Evolutionary conservation across 1,284 basidiomycete genomes (phyloP).

Genomic region (Cryptococcus hybrid): DNA sequence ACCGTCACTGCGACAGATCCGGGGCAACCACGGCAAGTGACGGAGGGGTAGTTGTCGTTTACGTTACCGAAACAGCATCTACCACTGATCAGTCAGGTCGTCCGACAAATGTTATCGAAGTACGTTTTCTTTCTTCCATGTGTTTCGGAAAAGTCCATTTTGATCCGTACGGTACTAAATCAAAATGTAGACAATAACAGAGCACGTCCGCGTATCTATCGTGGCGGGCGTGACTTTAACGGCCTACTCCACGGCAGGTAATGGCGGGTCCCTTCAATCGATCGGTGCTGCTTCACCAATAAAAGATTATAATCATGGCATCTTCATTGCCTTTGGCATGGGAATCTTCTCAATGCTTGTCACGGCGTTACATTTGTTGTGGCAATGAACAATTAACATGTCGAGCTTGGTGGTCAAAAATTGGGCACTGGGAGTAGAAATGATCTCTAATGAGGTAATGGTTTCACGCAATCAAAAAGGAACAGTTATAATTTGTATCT

Average conservation of each 20-base stretch:
- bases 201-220: slow-evolving; percentile 13
- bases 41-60: slow-evolving; percentile 20
- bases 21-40: slow-evolving; percentile 14
- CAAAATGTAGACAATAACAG: slow-evolving; percentile 11
- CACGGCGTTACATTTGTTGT: not conserved
- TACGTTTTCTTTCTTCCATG: slow-evolving; percentile 1
- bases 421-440: too few relatives aligned
- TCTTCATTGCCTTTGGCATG: not conserved
- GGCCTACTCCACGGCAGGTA: slow-evolving; percentile 11
- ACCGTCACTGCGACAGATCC: slow-evolving; percentile 22
- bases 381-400: too few relatives aligned
- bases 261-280: slow-evolving; percentile 12
- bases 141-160: not conserved
- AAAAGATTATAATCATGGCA: not conserved
- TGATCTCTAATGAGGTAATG: too few relatives aligned
- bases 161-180: not conserved
- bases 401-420: too few relatives aligned
- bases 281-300: not conserved
- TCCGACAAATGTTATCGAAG: slow-evolving; percentile 4
- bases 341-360: not conserved
- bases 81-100: slow-evolving; percentile 10
- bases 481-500: too few relatives aligned
- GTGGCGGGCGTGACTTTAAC: slow-evolving; percentile 12
- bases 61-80: slow-evolving; percentile 12
- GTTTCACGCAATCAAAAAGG: too few relatives aligned